Conservation (phyloP, 176 grass and related monocot species). For the Hordeum marinum region DNA sequence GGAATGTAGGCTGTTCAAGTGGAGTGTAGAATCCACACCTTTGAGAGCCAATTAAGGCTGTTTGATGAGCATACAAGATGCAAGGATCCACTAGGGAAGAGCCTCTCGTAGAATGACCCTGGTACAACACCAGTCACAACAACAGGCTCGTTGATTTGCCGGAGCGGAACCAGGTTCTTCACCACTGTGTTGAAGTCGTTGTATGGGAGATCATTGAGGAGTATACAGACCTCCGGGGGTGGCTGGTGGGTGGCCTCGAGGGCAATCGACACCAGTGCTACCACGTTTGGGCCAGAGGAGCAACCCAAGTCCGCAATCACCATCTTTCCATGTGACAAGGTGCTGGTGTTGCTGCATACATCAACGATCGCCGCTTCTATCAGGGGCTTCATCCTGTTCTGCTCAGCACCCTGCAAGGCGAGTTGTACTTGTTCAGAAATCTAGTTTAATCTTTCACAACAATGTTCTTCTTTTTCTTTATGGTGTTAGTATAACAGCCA, state of each 20-base stretch:
- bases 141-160: not conserved
- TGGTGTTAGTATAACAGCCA: no score
- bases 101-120: not conserved
- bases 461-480: no score
- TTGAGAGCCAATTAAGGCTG: constrained; percentile 13
- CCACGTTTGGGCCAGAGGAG: not conserved
- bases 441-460: not conserved
- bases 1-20: no score
- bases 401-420: not conserved
- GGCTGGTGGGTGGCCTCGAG: not conserved
- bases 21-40: not conserved
- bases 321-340: not conserved
- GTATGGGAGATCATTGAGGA: not conserved
- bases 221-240: not conserved
- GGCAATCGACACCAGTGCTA: not conserved
- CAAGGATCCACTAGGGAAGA: not conserved
- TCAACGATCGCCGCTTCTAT: not conserved
- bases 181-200: not conserved
- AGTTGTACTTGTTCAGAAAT: not conserved
- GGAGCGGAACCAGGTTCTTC: not conserved
- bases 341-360: not conserved
- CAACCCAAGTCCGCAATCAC: not conserved
- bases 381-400: not conserved
- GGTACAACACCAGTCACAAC: not conserved
- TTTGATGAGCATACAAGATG: not conserved